A percentile compares a stretch with the other conserved stretches of the same genome.
These are phyloP conservation scores for Carex cristatella DNA, from an alignment of 176 grass and related monocot species.

Conservation along the genomic window DNA sequence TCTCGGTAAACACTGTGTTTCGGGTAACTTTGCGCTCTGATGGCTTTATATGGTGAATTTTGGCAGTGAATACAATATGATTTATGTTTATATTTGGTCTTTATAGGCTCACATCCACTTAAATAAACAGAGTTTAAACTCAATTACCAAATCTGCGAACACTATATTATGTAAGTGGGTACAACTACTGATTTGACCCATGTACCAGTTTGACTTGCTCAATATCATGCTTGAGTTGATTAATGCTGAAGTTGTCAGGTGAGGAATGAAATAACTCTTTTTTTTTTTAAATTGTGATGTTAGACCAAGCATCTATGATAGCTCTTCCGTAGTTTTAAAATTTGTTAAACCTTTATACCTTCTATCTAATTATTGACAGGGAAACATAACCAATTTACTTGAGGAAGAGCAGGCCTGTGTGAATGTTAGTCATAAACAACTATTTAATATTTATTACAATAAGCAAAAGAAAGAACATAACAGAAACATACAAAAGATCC, in stretches of 20 bases:
- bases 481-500: background rate
- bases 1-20: constrained; percentile 3
- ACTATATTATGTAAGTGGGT: background rate
- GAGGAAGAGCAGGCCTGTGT: background rate
- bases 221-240: background rate
- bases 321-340: background rate
- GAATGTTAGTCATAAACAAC: background rate
- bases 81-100: background rate
- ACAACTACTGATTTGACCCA: background rate
- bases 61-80: background rate
- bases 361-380: background rate
- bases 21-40: background rate
- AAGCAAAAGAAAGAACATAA: background rate
- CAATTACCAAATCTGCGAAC: background rate
- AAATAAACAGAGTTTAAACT: background rate
- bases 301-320: background rate
- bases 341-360: background rate
- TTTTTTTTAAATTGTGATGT: background rate
- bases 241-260: background rate
- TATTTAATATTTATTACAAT: background rate
- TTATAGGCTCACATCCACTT: background rate
- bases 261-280: background rate
- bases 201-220: background rate
- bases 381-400: background rate
- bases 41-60: constrained; percentile 6